These are phyloP conservation scores for Annulohypoxylon stygium DNA, from an alignment of 495 filamentous ascomycete species.

Conservation along the genomic window DNA sequence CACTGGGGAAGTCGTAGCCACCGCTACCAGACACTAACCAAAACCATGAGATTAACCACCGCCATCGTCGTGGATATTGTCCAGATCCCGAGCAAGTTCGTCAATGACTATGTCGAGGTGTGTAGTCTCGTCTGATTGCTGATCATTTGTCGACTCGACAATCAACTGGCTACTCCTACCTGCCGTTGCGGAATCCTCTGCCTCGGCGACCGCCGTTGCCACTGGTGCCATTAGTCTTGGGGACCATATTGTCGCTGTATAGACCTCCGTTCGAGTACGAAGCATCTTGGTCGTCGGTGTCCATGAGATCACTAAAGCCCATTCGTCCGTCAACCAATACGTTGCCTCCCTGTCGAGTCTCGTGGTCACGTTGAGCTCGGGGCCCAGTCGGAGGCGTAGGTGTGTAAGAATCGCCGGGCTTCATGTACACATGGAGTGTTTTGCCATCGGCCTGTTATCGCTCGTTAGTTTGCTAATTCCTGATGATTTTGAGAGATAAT, in stretches of 20 bases:
- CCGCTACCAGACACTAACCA: too few relatives aligned
- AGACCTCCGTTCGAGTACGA: slow-evolving; percentile 49
- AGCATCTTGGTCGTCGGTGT: slow-evolving; percentile 53
- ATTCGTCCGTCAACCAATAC: slow-evolving; percentile 70
- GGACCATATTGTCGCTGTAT: slow-evolving; percentile 60
- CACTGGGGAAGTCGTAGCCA: too few relatives aligned
- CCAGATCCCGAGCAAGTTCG: too few relatives aligned
- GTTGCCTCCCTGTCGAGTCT: slow-evolving; percentile 58
- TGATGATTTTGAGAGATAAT: background rate
- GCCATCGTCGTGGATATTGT: background rate
- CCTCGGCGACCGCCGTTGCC: slow-evolving; percentile 49
- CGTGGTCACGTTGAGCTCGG: slow-evolving; percentile 55
- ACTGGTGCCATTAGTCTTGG: slow-evolving; percentile 31
- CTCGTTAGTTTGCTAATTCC: slow-evolving; percentile 16
- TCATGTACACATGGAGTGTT: slow-evolving; percentile 80
- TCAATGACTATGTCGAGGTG: background rate
- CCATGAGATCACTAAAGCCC: slow-evolving; percentile 71
- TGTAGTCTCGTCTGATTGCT: background rate
- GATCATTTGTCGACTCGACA: background rate
- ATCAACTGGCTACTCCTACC: slow-evolving; percentile 27
- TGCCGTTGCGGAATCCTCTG: slow-evolving; percentile 49
- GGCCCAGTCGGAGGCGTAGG: slow-evolving; percentile 47
- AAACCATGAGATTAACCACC: too few relatives aligned
- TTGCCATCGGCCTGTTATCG: slow-evolving; percentile 82
- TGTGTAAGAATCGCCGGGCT: slow-evolving; percentile 59